Evolutionary conservation across 2,329 filamentous ascomycete genomes (phyloP).

Genomic region (Aspergillus sergii): DNA sequence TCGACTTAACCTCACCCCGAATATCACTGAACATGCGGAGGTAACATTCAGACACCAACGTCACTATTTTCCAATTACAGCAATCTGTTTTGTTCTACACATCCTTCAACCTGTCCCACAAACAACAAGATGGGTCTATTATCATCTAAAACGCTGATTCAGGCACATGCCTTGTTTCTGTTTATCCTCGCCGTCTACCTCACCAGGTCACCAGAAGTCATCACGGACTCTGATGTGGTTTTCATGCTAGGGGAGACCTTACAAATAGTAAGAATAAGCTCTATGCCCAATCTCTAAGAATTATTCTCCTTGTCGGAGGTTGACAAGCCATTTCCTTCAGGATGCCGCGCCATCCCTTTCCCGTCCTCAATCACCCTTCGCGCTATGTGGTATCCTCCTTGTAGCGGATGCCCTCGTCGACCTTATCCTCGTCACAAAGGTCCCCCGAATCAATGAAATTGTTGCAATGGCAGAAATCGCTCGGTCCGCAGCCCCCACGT

Average conservation of each 20-base stretch:
- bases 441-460: slow-evolving; percentile 68
- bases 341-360: slow-evolving; percentile 67
- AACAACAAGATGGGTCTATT: slow-evolving; percentile 71
- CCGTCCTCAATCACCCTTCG: slow-evolving; percentile 67
- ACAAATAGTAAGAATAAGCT: slow-evolving; percentile 66
- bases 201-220: slow-evolving; percentile 68
- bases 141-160: slow-evolving; percentile 78
- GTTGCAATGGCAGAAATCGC: slow-evolving; percentile 67
- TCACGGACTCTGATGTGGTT: slow-evolving; percentile 80
- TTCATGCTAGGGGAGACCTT: slow-evolving; percentile 81
- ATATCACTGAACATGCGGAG: background rate
- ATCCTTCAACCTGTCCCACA: background rate
- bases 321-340: slow-evolving; percentile 23
- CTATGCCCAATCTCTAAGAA: background rate
- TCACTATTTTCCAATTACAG: background rate
- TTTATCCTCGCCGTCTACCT: slow-evolving; percentile 83
- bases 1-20: background rate
- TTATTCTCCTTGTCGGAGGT: background rate
- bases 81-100: background rate
- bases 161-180: slow-evolving; percentile 80
- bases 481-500: slow-evolving; percentile 43
- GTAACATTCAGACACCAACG: background rate
- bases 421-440: slow-evolving; percentile 60
- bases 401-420: slow-evolving; percentile 67
- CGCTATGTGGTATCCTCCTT: slow-evolving; percentile 69